phyloP scores from a whole-genome alignment of 139 green algal species.

The Mesotaenium endlicherianum region DNA sequence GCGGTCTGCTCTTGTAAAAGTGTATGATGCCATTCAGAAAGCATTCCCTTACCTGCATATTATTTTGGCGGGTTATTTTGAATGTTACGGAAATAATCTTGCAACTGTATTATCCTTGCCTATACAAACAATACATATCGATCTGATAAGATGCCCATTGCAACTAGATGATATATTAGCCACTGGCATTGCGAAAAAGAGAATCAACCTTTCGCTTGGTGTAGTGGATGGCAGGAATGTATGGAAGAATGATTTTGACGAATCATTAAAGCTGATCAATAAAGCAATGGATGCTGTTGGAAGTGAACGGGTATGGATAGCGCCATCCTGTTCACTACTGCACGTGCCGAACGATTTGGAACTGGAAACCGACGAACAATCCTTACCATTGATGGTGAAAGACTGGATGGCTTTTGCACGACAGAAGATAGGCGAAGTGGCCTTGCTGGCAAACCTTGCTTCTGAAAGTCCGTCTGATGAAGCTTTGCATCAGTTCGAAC shows the following conservation, averaged over 20 bases:
- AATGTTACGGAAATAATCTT: neutral
- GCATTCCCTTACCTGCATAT: neutral
- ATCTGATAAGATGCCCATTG: neutral
- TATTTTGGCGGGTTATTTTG: neutral
- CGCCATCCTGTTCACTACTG: conserved; percentile 68
- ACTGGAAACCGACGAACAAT: conserved; percentile 57
- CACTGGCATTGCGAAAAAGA: neutral
- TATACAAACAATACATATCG: neutral
- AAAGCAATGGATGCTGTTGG: neutral
- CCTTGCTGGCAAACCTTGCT: conserved; percentile 15
- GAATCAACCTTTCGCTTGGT: conserved; percentile 64
- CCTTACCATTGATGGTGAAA: too few species aligned
- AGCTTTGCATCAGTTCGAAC: neutral
- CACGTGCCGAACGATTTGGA: conserved; percentile 71
- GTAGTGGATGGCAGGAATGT: conserved; percentile 78
- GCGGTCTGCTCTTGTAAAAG: neutral
- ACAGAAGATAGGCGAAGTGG: conserved; percentile 75
- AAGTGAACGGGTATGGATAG: neutral
- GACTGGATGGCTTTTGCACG: conserved; percentile 70
- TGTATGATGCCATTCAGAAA: neutral
- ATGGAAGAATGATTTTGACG: conserved; percentile 65
- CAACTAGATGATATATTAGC: neutral
- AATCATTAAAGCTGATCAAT: conserved; percentile 25
- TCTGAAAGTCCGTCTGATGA: neutral
- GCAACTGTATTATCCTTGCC: neutral